Conservation (phyloP, 306 rosid species). For the Cucurbita moschata region DNA sequence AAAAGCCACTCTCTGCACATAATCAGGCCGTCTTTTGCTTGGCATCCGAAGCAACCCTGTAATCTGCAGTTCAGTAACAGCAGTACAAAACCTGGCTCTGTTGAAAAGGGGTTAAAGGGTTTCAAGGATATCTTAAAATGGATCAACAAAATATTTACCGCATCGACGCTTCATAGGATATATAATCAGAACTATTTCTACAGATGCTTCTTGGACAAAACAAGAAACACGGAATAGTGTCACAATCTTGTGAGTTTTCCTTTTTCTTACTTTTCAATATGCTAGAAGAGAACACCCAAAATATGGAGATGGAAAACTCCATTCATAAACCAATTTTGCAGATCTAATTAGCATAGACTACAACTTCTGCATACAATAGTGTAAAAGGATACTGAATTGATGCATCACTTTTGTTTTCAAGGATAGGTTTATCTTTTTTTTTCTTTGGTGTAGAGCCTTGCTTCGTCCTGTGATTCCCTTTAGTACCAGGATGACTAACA, state of each 20-base stretch:
- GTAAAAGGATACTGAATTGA: constrained; percentile 77
- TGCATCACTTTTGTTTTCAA: constrained; percentile 48
- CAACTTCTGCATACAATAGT: constrained; percentile 7
- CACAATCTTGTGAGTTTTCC: not conserved
- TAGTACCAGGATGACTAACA: constrained; percentile 24
- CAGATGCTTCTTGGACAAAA: not conserved
- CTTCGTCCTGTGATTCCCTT: constrained; percentile 42
- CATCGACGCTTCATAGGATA: not conserved
- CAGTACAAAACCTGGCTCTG: constrained; percentile 89
- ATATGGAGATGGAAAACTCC: not conserved
- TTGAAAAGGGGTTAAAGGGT: constrained; percentile 38
- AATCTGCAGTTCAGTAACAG: constrained; percentile 70
- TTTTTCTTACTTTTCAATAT: not conserved
- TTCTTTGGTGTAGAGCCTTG: constrained; percentile 50
- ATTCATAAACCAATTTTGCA: not conserved
- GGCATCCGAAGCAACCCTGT: constrained; percentile 83
- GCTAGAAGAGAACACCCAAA: not conserved
- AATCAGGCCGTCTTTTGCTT: constrained; percentile 76
- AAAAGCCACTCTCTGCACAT: constrained; percentile 75
- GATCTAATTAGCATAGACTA: not conserved
- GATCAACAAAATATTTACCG: not conserved
- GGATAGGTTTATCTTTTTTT: constrained; percentile 32
- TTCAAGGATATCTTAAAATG: not conserved
- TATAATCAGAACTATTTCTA: not conserved
- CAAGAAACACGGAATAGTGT: not conserved